Base-by-base conservation (phyloP, 1,284 basidiomycete species). In the Meira miltonrushii region DNA sequence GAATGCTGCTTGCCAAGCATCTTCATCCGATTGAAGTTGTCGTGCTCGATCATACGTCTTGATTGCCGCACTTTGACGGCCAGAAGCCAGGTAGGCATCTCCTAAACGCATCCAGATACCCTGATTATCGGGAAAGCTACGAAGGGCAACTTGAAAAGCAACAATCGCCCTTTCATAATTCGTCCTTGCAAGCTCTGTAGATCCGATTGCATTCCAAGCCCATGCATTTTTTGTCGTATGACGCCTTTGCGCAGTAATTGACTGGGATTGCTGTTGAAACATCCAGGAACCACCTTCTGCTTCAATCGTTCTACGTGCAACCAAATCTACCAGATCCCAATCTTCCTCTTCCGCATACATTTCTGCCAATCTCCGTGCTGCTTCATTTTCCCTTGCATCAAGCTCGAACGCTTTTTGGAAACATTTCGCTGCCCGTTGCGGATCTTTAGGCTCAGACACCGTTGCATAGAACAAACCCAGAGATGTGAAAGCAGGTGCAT, bases 381-480 rank as follows among this genome's bases (percentile, higher is more conserved):
- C 92, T 13, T 88, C 86, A 11, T 85, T 86, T 79, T 98, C 90
- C 12, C 88, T 84, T 1, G 92, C 84, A 79, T 97, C 93, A 1
- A 98, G 85, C 79, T 98, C 95, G 69, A 99, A 97, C 0, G 95
- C 95, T 73, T 95, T 97, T 73, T 98, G 93, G 81, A 96, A 97
- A 77, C 95, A 98, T 77, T 94, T 94, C 15, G 89, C 88, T 1
- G 94, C 88, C 44, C 94, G 86, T 10, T 85, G 84, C 9, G 85
- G 85, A 78, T 98, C 93, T 0, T 87, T 85, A 1, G 91, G 90
- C 12, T 82, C 80, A 12, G 84, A 80, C 55, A 82, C 82, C 55
- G 90, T 87, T 17, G 84, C 80, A 77, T 98, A 98, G 80, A 92
- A 94, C 52, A 90, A 82, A 8, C 95, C 95, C 9, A 99, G 84